Evolutionary conservation across 2,329 filamentous ascomycete genomes (phyloP).

Genomic region (Trichoderma simmonsii): DNA sequence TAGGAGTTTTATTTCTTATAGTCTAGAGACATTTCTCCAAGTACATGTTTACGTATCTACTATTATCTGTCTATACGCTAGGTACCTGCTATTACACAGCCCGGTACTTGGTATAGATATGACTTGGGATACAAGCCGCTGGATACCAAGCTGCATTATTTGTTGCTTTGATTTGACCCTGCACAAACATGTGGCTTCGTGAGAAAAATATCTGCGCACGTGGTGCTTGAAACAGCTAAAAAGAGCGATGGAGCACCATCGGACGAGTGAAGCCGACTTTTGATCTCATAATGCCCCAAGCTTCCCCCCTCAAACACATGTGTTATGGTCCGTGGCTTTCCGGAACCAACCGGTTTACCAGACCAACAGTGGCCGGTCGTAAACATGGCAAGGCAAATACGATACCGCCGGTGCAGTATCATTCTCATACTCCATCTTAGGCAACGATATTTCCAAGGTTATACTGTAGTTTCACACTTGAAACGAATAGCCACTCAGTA

Average conservation of each 20-base stretch:
- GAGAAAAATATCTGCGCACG: not conserved
- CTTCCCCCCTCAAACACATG: not conserved
- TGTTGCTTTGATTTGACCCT: not conserved
- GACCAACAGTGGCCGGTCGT: not conserved
- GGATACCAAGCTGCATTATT: not conserved
- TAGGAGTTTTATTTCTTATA: not conserved
- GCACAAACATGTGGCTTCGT: not conserved
- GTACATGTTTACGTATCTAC: not conserved
- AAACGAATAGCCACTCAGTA: not conserved
- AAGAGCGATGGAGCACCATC: not conserved
- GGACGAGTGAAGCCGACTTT: not conserved
- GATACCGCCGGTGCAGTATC: not conserved
- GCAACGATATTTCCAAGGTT: not conserved
- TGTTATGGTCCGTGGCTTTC: not conserved
- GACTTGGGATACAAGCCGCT: not conserved
- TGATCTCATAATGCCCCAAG: not conserved
- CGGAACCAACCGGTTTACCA: not conserved
- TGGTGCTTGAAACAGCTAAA: not conserved
- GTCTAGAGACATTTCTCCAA: not conserved
- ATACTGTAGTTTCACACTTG: not conserved
- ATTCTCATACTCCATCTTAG: not conserved
- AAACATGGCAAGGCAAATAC: not conserved
- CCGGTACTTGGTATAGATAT: not conserved
- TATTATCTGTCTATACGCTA: not conserved
- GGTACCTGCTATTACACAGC: not conserved